phyloP scores from a whole-genome alignment of 345 rosid genomes.

The Aquilaria sinensis region DNA sequence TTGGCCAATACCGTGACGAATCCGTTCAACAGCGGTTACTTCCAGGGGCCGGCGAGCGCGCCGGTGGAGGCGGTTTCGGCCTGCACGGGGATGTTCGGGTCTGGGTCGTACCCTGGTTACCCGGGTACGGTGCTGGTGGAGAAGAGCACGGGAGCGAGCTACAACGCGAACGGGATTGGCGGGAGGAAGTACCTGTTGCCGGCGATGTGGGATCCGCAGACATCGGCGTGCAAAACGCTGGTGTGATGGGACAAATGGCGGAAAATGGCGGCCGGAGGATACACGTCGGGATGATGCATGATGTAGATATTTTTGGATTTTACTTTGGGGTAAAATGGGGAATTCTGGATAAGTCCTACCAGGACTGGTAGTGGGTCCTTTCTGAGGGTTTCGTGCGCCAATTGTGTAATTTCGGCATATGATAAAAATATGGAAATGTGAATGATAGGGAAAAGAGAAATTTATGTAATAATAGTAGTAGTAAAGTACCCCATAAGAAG shows the following conservation, averaged over 20 bases:
- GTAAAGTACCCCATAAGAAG: too few species aligned
- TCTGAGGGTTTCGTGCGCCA: too few species aligned
- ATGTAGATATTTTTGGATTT: too few species aligned
- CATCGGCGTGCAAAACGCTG: conserved; percentile 45
- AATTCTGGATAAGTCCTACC: too few species aligned
- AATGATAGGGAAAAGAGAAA: too few species aligned
- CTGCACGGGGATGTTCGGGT: conserved; percentile 64
- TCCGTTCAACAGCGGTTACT: conserved; percentile 72
- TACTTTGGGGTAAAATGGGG: too few species aligned
- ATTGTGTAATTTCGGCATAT: too few species aligned
- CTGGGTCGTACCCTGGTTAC: conserved; percentile 76
- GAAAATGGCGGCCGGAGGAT: background rate
- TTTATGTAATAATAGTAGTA: too few species aligned
- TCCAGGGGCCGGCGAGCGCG: conserved; percentile 62
- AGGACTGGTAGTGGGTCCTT: too few species aligned
- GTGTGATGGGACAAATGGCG: conserved; percentile 18
- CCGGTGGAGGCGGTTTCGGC: conserved; percentile 83
- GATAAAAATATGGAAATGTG: too few species aligned
- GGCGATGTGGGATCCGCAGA: conserved; percentile 54
- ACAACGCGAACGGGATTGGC: conserved; percentile 53
- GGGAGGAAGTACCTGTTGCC: conserved; percentile 73
- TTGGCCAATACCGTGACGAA: conserved; percentile 76
- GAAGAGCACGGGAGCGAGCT: conserved; percentile 59
- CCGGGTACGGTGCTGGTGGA: conserved; percentile 51
- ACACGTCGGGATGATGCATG: too few species aligned